Base-by-base conservation (phyloP, 208 protist species). In the Tritrichomonas musculus region DNA sequence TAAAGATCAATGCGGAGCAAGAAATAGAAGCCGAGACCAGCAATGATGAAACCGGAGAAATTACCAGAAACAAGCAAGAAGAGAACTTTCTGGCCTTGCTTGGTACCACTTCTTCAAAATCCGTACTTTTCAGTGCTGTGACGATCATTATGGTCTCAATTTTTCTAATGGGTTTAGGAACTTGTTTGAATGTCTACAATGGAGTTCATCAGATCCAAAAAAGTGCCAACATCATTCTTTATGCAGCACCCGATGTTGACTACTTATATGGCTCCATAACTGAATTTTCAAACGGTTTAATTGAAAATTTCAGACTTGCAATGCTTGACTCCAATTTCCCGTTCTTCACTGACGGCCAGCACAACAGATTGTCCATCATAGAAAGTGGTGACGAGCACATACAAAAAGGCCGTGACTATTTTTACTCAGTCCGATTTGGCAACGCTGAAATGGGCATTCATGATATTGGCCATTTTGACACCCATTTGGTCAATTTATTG, bases 1-100 rank as follows among this genome's bases (percentile, higher is more conserved):
- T 88, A 5, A 53, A 57, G n/a, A 82, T 82, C 3, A 82, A 50
- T 41, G 41, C 27, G 0, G 33, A 88, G 39, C 33, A 57, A 33
- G 47, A 88, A 33, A 11, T 60, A 14, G 77, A 88, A 57, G 41
- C 33, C 33, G 77, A 88, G 27, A 27, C 25, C 27, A 33, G 25
- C 5, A 49, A 88, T 39, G 3, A 13, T 33, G 77, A 88, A 88
- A 60, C 39, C 8, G 47, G 27, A 39, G 77, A 88, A 88, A 49
- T 88, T 30, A 13, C 33, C 3, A 53, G 77, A 39, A 88, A 88
- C 47, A 88, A 49, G 57, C 77, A 88, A 88, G 77, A 88, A 88
- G 77, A 88, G 39, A 88, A 88, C 47, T 88, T 88, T 20, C 33
- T 88, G 4, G 41, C 77, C 27, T 20, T 88, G 33, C 39, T 88